Evolutionary conservation across 75 land plant species (phyloP), one percentile per base, ranked within the genome.

Genomic region (Cryptomeria japonica): DNA sequence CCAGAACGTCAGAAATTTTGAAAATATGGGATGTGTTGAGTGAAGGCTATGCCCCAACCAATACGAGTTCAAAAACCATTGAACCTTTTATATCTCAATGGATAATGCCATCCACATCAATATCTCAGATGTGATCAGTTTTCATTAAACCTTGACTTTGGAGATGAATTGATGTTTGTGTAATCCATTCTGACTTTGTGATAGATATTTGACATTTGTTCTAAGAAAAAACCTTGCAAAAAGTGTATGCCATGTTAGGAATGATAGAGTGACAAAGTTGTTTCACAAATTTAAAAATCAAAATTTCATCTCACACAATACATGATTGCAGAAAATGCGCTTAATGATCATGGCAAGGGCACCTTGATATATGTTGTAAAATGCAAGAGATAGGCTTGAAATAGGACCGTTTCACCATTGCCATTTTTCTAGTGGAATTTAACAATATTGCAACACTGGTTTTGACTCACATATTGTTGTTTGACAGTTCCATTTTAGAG

Each of bases 1-100:
- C 89, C 15, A 93, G 89, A 84, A 90, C 92, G 89, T 75, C 72
- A 22, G 89, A 90, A 8, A 77, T 87, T 51, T 58, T 91, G 61
- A 91, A 95, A 25, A 91, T 95, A 18, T 95, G 96, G 95, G n/a
- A 96, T 87, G 93, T 95, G 41, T 90, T 96, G 92, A 92, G 94
- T 46, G 88, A 88, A 53, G 97, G 93, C 2, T 95, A 93, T 90
- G 92, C 98, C 15, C 86, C 92, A 28, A 94, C 94, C 86, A 96
- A 95, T n/a, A 88, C 73, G 76, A 94, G 91, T 70, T 73, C 87
- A 84, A 91, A 93, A 68, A 93, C 97, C 16, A 77, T 94, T 3
- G 84, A 90, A 36, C 51, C 88, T 37, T 93, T 93, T 87, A 89
- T 56, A 85, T 95, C 38, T 79, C 39, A 42, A 93, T 93, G 44